phyloP scores from a whole-genome alignment of 2,329 filamentous ascomycete genomes.

The Huntiella decipiens region DNA sequence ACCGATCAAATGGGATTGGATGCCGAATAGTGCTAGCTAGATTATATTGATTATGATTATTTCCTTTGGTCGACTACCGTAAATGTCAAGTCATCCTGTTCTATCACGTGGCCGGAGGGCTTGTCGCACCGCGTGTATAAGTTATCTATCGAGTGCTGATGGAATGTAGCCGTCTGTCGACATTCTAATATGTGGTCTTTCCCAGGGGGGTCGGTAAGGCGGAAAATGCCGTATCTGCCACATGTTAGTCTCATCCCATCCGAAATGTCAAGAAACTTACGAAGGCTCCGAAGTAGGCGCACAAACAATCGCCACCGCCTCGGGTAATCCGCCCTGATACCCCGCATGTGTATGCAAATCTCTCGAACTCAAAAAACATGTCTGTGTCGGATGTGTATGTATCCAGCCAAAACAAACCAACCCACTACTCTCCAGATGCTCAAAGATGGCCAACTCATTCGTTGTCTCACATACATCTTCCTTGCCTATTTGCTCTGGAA shows the following conservation, averaged over 20 bases:
- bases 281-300: conserved; percentile 62
- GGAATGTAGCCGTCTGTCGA: conserved; percentile 61
- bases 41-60: background rate
- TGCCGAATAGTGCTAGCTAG: conserved; percentile 19
- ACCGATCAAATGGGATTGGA: conserved; percentile 33
- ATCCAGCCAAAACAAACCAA: conserved; percentile 89
- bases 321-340: conserved; percentile 90
- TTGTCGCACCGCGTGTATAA: conserved; percentile 59
- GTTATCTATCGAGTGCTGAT: conserved; percentile 48
- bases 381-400: conserved; percentile 90
- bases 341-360: conserved; percentile 87
- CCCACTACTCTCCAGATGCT: conserved; percentile 72
- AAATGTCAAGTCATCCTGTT: conserved; percentile 45
- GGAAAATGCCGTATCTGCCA: conserved; percentile 72
- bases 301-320: conserved; percentile 94
- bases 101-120: conserved; percentile 49
- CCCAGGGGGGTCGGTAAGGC: conserved; percentile 82
- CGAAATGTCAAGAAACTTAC: conserved; percentile 28
- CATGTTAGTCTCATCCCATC: conserved; percentile 5
- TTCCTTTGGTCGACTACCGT: conserved; percentile 35
- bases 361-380: conserved; percentile 90
- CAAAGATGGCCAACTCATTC: conserved; percentile 68
- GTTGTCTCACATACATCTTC: conserved; percentile 89
- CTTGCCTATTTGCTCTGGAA: conserved; percentile 78
- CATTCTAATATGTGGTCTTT: conserved; percentile 71